These are phyloP conservation scores for Thuja plicata DNA, from an alignment of 83 land plant species.

Conservation along the genomic window DNA sequence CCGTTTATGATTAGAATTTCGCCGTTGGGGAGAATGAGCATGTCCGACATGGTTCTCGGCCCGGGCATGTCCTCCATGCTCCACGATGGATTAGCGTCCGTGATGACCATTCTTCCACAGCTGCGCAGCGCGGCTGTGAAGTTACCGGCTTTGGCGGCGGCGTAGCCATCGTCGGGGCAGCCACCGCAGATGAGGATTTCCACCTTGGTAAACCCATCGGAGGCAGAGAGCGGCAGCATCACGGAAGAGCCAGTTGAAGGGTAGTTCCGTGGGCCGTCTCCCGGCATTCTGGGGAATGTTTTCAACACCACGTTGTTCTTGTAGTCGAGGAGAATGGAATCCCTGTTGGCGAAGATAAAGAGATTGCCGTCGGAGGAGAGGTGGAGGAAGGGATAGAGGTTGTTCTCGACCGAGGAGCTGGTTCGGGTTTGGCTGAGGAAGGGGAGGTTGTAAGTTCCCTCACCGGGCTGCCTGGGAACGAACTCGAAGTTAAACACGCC, in stretches of 20 bases:
- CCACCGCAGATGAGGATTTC: too few relatives aligned
- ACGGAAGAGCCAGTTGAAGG: too few relatives aligned
- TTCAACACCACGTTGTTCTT: not conserved
- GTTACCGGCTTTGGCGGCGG: conserved; percentile 8
- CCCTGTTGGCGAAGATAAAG: conserved; percentile 9
- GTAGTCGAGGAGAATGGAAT: conserved; percentile 11
- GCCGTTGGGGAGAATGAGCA: too few relatives aligned
- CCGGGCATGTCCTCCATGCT: conserved; percentile 24
- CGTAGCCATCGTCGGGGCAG: not conserved
- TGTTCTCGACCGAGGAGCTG: not conserved
- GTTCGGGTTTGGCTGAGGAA: conserved; percentile 19
- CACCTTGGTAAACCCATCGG: too few relatives aligned
- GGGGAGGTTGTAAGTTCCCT: too few relatives aligned
- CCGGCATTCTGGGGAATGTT: too few relatives aligned
- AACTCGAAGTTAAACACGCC: too few relatives aligned
- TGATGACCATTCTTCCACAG: conserved; percentile 45
- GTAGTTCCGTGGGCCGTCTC: too few relatives aligned
- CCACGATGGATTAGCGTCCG: conserved; percentile 30
- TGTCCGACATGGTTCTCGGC: conserved; percentile 17
- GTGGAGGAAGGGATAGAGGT: conserved; percentile 4
- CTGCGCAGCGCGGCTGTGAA: conserved; percentile 19
- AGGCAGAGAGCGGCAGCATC: too few relatives aligned
- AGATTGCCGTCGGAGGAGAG: conserved; percentile 9
- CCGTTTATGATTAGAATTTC: too few relatives aligned
- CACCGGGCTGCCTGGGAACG: too few relatives aligned